Evolutionary conservation across 148 eudicot species (phyloP), one percentile per base, ranked within the genome.

Genomic region (Dysphania ambrosioides): DNA sequence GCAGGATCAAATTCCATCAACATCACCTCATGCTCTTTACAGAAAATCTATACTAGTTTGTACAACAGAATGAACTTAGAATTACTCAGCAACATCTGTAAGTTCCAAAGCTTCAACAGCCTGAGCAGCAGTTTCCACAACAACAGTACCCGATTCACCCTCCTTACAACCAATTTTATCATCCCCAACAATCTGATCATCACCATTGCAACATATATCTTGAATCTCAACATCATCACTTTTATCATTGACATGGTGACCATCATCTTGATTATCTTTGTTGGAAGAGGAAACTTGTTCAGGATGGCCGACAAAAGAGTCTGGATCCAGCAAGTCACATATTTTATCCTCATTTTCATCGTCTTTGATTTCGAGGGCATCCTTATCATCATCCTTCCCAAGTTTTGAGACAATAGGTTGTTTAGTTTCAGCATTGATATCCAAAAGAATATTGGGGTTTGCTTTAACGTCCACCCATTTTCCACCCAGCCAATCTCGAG

Each of bases 401-500:
- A 66, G 23, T 29, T 72, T 68, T 41, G 84, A 71, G 58, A 85
- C 73, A 67, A 77, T 59, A 40, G 84, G 75, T 38, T 63, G 72
- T 72, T 85, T 81, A 5, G 79, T 64, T 23, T 82, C 86, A 18
- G 68, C 60, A 51, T 76, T 72, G 18, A 85, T 70, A 11, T 57
- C 60, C 4, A 79, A 75, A 44, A 87, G 82, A 72, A 93, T 83
- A 59, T 89, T 80, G 11, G 71, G 82, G 16, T 91, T 89, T n/a
- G 82, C 57, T 64, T 80, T 83, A 23, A 93, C 73, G 77, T 87
- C 89, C 15, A 89, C 78, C 98, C 98, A 93, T 62, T 81, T 80
- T 26, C 88, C 91, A 12, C 83, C 89, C 51, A 84, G 69, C 96
- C 98, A 93, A 75, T 93, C 98, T 78, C 88, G 84, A 64, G 98